Evolutionary conservation across 495 filamentous ascomycete genomes (phyloP).

Genomic region (Hypoxylon trugodes): DNA sequence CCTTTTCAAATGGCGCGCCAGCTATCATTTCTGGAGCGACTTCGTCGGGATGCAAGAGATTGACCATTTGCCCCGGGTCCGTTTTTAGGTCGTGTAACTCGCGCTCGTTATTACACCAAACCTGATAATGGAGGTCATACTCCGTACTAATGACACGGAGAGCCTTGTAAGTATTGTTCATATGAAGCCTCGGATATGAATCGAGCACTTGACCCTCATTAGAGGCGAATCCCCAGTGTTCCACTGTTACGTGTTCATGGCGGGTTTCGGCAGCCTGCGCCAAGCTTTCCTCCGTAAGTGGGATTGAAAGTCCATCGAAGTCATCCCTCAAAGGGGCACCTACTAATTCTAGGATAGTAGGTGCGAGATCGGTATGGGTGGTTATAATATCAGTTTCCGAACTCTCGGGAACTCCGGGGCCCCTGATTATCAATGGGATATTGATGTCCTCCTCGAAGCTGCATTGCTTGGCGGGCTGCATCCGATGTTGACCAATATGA

Average conservation of each 20-base stretch:
- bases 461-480: constrained; percentile 75
- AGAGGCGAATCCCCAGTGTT: constrained; percentile 67
- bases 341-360: constrained; percentile 67
- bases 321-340: constrained; percentile 58
- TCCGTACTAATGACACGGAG: constrained; percentile 61
- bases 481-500: constrained; percentile 76
- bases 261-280: constrained; percentile 42
- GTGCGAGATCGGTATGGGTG: constrained; percentile 74
- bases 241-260: constrained; percentile 72
- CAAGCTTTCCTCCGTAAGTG: constrained; percentile 49
- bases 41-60: constrained; percentile 57
- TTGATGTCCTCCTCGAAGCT: constrained; percentile 80
- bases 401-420: constrained; percentile 62
- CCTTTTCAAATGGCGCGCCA: constrained; percentile 54
- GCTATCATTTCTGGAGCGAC: constrained; percentile 43
- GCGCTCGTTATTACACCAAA: constrained; percentile 72
- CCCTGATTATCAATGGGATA: constrained; percentile 70
- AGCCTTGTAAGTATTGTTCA: constrained; percentile 73
- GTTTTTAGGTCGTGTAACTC: constrained; percentile 71
- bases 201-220: constrained; percentile 58
- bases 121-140: constrained; percentile 70
- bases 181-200: constrained; percentile 34
- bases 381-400: constrained; percentile 64
- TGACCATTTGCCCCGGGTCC: constrained; percentile 68
- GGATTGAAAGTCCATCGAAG: constrained; percentile 68